A percentile compares a stretch with the other conserved stretches of the same genome.
These are phyloP conservation scores for Quercus tomentella DNA, from an alignment of 331 rosid genomes.

Conservation along the genomic window DNA sequence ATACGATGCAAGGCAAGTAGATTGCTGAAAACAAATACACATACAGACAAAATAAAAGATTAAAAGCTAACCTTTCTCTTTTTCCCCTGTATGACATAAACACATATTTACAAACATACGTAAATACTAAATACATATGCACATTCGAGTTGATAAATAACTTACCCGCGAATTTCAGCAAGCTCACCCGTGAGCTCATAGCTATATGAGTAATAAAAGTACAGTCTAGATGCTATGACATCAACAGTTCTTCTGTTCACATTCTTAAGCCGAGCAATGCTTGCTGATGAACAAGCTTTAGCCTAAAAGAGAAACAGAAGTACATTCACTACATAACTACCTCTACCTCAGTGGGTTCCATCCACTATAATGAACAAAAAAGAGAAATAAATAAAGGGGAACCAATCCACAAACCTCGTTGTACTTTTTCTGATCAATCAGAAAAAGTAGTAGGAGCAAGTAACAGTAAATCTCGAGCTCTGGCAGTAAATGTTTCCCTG, in stretches of 20 bases:
- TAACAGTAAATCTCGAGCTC: conserved; percentile 93
- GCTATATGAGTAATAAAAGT: conserved; percentile 81
- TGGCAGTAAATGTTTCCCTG: conserved; percentile 60
- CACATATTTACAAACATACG: background rate
- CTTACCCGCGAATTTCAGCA: conserved; percentile 94
- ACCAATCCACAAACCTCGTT: conserved; percentile 48
- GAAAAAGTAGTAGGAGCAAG: conserved; percentile 79
- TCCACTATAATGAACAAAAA: background rate
- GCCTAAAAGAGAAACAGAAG: conserved; percentile 46
- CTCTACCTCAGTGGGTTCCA: background rate
- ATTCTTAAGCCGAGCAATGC: conserved; percentile 82
- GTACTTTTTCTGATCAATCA: conserved; percentile 90
- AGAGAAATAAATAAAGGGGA: background rate
- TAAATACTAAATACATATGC: background rate
- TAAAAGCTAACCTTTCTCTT: background rate
- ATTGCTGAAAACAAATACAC: conserved; percentile 42
- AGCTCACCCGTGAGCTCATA: conserved; percentile 89
- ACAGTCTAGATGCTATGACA: conserved; percentile 86
- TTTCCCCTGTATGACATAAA: background rate
- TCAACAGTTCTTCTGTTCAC: conserved; percentile 70
- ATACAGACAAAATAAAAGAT: background rate
- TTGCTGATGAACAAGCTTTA: conserved; percentile 83
- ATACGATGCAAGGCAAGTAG: conserved; percentile 89
- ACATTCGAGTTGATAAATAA: background rate
- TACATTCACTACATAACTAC: background rate